Evolutionary conservation across 2,329 filamentous ascomycete genomes (phyloP).

Genomic region (Epichloe scottii): DNA sequence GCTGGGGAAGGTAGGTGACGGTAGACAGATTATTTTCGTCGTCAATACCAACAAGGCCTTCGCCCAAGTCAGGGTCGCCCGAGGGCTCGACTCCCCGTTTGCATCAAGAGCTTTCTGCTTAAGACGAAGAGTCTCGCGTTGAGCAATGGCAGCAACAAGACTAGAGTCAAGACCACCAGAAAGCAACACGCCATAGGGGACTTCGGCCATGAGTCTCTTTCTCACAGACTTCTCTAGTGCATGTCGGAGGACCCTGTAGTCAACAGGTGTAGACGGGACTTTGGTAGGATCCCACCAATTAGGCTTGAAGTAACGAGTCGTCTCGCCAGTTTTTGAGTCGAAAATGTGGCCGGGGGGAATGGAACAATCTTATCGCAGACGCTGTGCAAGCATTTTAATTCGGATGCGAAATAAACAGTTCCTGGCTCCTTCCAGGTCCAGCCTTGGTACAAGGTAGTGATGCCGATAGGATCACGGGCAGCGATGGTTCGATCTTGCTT

Average conservation of each 20-base stretch:
- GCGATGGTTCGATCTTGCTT: constrained; percentile 83
- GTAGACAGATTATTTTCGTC: constrained; percentile 83
- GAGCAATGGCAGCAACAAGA: constrained; percentile 86
- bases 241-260: constrained; percentile 70
- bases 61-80: constrained; percentile 44
- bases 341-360: constrained; percentile 91
- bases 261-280: constrained; percentile 67
- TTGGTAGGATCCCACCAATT: constrained; percentile 79
- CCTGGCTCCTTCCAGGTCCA: constrained; percentile 72
- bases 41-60: constrained; percentile 84
- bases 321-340: constrained; percentile 79
- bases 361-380: constrained; percentile 92
- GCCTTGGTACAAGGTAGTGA: constrained; percentile 96
- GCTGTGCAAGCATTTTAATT: constrained; percentile 83
- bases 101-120: constrained; percentile 48
- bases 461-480: constrained; percentile 89
- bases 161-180: constrained; percentile 95
- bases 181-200: constrained; percentile 89
- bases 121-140: constrained; percentile 75
- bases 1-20: constrained; percentile 79
- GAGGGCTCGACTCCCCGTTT: constrained; percentile 30
- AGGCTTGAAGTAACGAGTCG: constrained; percentile 82
- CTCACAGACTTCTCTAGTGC: constrained; percentile 82
- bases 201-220: constrained; percentile 97
- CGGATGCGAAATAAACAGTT: constrained; percentile 89